Base-by-base conservation (phyloP, 2,329 filamentous ascomycete species). In the Pseudogymnoascus sp. region DNA sequence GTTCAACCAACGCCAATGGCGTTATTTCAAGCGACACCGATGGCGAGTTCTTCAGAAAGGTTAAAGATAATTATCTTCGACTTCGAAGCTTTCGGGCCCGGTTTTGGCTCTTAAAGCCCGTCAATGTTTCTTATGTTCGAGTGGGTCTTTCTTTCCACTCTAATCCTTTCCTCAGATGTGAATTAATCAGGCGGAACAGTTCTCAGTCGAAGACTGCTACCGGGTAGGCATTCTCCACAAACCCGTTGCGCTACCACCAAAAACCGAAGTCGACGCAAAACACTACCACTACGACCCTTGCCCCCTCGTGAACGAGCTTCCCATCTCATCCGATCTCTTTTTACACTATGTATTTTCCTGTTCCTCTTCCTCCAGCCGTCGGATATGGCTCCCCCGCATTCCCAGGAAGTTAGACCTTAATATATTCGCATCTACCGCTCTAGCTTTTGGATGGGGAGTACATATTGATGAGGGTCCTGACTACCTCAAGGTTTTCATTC, bases 221-320 rank as follows among this genome's bases (percentile, higher is more conserved):
- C 62, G 64, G 1, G 62, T 65, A 33, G 64, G 64, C n/a, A 65
- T 65, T 26, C 59, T 65, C 11, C 64, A 65, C 26, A 65, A 61
- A 37, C 64, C 64, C 31, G 40, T 65, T 9, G 62, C 64, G 2
- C 56, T 63, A 13, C 64, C 64, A 15, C 64, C 64, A 21, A 61
- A 63, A 17, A 35, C 13, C 23, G 62, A 63, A 59, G 62, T 65
- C 21, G 62, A 63, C 17, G 40, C 46, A 9, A 62, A 62, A 17
- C 23, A 64, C 23, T 65, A 59, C 42, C 64, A 64, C 35, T 61
- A 65, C 56, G 62, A 67, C 62, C 38, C 33, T 2, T 64, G 65
- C 5, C 59, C 62, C 4, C 50, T 61, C 2, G 13, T 65, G 19
- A 66, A 67, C 26, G 59, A 67, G 38, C 66, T 62, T 2, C 38